These are phyloP conservation scores for Beta corolliflora DNA, from an alignment of 179 eudicot genomes.

Conservation along the genomic window DNA sequence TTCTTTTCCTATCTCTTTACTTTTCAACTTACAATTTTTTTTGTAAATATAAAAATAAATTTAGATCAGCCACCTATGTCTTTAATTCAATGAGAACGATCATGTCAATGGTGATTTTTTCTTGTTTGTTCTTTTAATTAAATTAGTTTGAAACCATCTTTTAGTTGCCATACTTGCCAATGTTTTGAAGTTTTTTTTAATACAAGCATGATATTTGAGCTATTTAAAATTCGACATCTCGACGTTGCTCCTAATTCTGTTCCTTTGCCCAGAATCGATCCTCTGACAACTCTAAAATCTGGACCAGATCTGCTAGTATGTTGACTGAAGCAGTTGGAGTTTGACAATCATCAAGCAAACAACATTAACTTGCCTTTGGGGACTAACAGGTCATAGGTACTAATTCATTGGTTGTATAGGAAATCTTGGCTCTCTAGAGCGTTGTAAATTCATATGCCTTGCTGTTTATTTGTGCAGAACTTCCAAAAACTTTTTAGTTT, in stretches of 20 bases:
- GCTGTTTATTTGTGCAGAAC: not conserved
- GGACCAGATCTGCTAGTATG: constrained; percentile 3
- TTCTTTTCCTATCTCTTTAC: too few relatives aligned
- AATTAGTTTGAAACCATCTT: not conserved
- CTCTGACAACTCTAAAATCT: not conserved
- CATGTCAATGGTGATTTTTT: not conserved
- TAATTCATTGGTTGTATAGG: not conserved
- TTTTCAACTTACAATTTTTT: too few relatives aligned
- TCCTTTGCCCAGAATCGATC: not conserved
- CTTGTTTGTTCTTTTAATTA: not conserved
- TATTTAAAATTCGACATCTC: not conserved
- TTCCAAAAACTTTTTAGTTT: not conserved
- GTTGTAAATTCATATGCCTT: not conserved
- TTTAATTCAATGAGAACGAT: not conserved
- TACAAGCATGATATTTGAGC: not conserved
- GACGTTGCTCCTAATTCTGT: not conserved
- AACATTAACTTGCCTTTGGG: not conserved
- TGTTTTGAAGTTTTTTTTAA: not conserved
- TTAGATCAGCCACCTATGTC: not conserved
- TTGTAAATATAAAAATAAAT: not conserved
- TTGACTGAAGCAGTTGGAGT: not conserved
- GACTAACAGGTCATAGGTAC: not conserved
- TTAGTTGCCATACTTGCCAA: not conserved
- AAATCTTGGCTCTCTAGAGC: not conserved
- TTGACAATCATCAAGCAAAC: not conserved